Percentiles rank a stretch among this genome's conserved stretches.
Evolutionary conservation across 1,284 basidiomycete species (phyloP).

Genomic region (Heterobasidion parviporum): DNA sequence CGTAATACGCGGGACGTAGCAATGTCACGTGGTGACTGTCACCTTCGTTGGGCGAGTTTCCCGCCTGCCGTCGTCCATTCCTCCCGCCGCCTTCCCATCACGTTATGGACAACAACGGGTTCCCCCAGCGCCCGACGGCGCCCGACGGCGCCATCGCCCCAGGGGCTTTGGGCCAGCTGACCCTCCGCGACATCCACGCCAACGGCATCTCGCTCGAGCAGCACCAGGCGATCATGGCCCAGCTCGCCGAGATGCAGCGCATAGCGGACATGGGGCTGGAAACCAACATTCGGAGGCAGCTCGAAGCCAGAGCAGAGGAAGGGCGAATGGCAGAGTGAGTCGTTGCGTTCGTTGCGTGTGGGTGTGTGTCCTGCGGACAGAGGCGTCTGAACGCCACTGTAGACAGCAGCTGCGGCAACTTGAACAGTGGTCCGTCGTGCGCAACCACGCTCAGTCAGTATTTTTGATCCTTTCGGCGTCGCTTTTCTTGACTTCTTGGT

Average conservation of each 20-base stretch:
- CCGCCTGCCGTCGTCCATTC: too few relatives aligned
- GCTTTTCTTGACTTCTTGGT: neutral
- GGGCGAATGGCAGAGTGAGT: slow-evolving; percentile 30
- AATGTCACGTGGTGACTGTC: too few relatives aligned
- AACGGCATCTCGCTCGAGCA: slow-evolving; percentile 9
- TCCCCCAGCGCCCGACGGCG: too few relatives aligned
- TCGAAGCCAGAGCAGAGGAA: slow-evolving; percentile 22
- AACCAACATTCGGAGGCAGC: slow-evolving; percentile 21
- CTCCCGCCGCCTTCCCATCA: too few relatives aligned
- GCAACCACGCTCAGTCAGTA: neutral
- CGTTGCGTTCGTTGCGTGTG: neutral
- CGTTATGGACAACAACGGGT: too few relatives aligned
- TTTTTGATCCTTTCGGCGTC: neutral
- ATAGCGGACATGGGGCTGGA: slow-evolving; percentile 25
- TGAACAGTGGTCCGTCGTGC: neutral
- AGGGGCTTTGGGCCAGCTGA: too few relatives aligned
- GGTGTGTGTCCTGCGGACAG: neutral
- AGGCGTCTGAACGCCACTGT: neutral
- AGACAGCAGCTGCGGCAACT: neutral
- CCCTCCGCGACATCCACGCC: too few relatives aligned
- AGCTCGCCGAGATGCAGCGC: slow-evolving; percentile 23
- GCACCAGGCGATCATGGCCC: slow-evolving; percentile 23
- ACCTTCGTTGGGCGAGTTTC: too few relatives aligned
- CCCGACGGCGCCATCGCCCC: too few relatives aligned
- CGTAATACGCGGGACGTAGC: too few relatives aligned